Base-by-base conservation (phyloP, 495 filamentous ascomycete species). In the Elaphomyces granulatus region DNA sequence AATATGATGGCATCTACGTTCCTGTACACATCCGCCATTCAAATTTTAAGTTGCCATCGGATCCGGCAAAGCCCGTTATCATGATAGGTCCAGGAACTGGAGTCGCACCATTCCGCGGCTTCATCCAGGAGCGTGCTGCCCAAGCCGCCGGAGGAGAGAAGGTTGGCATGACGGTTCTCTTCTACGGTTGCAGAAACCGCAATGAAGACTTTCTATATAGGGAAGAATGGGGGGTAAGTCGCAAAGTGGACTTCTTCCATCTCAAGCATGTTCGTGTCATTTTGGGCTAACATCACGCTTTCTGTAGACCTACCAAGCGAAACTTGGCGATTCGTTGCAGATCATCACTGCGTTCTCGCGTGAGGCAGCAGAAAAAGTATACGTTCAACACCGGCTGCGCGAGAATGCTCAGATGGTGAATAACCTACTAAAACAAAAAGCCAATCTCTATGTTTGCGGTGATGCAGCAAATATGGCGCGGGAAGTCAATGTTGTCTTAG, bases 401-500 rank as follows among this genome's bases (percentile, higher is more conserved):
- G 85, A 95, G 59, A 66, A 77, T 16, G 82, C 85, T 20, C 69
- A 78, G 38, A 75, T 93, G 46, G 71, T 99, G 63, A 90, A 94
- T 58, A 75, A 87, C 47, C 76, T 99, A 2, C 68, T 99, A 8
- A 67, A 82, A 53, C 84, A 95, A 56, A 80, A 80, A 52, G 88
- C 81, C 12, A 94, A 88, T 60, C 85, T 99, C 65, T 99, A 99
- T 55, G 90, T 99, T 23, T 99, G 90, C 53, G 90, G 90, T 63
- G 90, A 99, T 50, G 90, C 90, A 4, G 83, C 92, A 36, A 88
- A 94, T 65, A 99, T 99, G 90, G 90, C 90, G 30, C 75, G 92
- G 33, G 90, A 96, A 54, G 90, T 99, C 61, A 96, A 87, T 63
- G 66, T 77, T 26, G 71, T 84, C 4, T 70, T 99, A 15, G 79